phyloP scores from a whole-genome alignment of 352 stramenopile species.

The Globisporangium abappressorium region DNA sequence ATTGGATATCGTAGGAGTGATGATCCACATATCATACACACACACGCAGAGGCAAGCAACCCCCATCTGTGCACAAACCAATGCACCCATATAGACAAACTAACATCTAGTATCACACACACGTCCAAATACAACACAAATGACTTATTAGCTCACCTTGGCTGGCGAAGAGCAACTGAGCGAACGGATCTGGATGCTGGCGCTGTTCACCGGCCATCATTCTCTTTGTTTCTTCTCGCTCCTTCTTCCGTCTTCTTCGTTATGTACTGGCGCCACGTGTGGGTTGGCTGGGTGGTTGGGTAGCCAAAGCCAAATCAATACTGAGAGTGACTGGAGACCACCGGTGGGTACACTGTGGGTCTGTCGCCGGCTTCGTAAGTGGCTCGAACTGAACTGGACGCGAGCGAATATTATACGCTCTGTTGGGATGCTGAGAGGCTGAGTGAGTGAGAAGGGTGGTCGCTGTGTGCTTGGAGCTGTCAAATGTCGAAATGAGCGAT shows the following conservation, averaged over 20 bases:
- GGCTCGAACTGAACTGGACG: conserved; percentile 1
- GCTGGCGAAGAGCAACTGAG: conserved; percentile 8
- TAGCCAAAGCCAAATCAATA: background rate
- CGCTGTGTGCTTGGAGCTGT: background rate
- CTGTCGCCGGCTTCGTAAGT: background rate
- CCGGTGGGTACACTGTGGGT: conserved; percentile 3
- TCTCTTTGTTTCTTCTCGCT: background rate
- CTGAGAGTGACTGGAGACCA: background rate
- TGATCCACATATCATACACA: no score
- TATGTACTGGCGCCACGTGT: background rate
- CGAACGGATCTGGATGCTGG: background rate
- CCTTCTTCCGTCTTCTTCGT: background rate
- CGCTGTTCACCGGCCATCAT: background rate
- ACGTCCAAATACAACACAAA: background rate
- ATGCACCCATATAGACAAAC: background rate
- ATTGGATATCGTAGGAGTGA: no score
- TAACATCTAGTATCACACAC: background rate
- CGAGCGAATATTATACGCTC: background rate
- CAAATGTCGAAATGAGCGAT: conserved; percentile 12
- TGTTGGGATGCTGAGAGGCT: background rate
- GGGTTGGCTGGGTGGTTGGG: background rate
- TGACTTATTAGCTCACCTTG: background rate
- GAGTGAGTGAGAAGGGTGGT: background rate
- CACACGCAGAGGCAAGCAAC: no score
- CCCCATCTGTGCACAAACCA: no score